Percentiles rank a stretch among this genome's conserved stretches.
These are phyloP conservation scores for Xylariaceae sp. DNA, from an alignment of 2,329 filamentous ascomycete species.

Conservation along the genomic window DNA sequence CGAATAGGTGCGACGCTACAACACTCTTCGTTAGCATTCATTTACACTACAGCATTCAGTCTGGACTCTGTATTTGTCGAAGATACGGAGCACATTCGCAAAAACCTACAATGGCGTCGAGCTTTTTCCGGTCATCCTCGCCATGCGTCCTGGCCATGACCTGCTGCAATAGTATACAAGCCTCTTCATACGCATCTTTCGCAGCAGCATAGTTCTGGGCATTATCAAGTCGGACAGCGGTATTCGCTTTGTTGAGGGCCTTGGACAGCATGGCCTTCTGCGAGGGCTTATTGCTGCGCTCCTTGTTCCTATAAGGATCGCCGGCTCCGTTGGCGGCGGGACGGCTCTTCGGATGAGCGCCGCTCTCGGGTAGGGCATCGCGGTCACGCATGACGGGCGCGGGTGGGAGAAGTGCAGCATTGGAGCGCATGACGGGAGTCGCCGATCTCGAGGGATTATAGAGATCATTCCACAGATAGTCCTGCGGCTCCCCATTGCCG, in stretches of 20 bases:
- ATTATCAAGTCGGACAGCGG: conserved; percentile 92
- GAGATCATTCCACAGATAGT: conserved; percentile 28
- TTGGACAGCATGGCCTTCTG: conserved; percentile 97
- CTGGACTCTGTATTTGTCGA: not conserved
- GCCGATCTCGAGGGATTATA: conserved; percentile 20
- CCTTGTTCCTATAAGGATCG: conserved; percentile 38
- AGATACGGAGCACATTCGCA: not conserved
- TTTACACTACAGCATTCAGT: not conserved
- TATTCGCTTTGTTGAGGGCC: conserved; percentile 91
- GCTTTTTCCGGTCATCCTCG: conserved; percentile 81
- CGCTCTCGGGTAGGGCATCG: conserved; percentile 34
- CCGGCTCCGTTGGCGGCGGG: conserved; percentile 42
- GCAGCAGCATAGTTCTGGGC: conserved; percentile 91
- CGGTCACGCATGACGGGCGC: conserved; percentile 27
- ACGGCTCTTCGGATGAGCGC: conserved; percentile 43
- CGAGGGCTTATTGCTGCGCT: conserved; percentile 47
- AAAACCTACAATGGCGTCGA: conserved; percentile 81
- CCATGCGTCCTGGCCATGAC: conserved; percentile 80
- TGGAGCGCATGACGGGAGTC: conserved; percentile 23
- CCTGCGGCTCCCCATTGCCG: conserved; percentile 22
- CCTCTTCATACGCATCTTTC: conserved; percentile 83
- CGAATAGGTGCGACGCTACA: conserved; percentile 79
- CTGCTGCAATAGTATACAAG: conserved; percentile 79
- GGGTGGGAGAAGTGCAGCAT: conserved; percentile 25
- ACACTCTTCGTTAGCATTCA: conserved; percentile 12